These are phyloP conservation scores for Aspergillus sparsus DNA, from an alignment of 495 filamentous ascomycete genomes.

Conservation along the genomic window DNA sequence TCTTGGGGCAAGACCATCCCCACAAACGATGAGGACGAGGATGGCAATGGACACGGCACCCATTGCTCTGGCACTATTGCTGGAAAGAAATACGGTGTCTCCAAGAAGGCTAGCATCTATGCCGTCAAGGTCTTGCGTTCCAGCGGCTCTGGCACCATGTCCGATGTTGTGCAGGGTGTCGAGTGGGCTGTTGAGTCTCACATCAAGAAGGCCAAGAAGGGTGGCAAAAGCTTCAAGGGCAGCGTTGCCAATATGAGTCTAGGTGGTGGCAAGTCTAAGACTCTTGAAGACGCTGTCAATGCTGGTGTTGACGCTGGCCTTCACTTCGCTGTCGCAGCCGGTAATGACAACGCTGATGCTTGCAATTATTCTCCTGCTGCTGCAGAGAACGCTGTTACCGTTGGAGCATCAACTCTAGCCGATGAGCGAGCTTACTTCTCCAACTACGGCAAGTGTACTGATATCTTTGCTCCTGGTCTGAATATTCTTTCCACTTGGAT, in stretches of 20 bases:
- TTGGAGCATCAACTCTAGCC: conserved; percentile 88
- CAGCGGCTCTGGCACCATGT: conserved; percentile 97
- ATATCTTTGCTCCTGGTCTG: conserved; percentile 97
- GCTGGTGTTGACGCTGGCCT: conserved; percentile 87
- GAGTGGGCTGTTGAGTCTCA: conserved; percentile 89
- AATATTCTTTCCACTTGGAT: conserved; percentile 99
- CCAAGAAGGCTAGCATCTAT: conserved; percentile 96
- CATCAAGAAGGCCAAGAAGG: conserved; percentile 72
- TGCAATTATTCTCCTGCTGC: conserved; percentile 99
- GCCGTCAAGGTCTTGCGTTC: conserved; percentile 98
- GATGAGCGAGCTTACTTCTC: conserved; percentile 99
- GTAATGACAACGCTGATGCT: conserved; percentile 97
- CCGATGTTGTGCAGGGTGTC: conserved; percentile 96
- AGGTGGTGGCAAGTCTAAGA: conserved; percentile 89
- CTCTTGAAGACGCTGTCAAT: conserved; percentile 90
- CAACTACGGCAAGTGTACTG: conserved; percentile 99
- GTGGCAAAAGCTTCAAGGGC: conserved; percentile 94
- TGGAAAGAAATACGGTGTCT: conserved; percentile 98
- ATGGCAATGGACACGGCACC: conserved; percentile 98
- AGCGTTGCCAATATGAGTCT: conserved; percentile 99
- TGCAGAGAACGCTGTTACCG: conserved; percentile 89
- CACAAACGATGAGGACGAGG: conserved; percentile 73
- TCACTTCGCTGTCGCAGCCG: conserved; percentile 96
- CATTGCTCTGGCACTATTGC: conserved; percentile 98
- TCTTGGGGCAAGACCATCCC: conserved; percentile 97